Evolutionary conservation across 768 basidiomycete species (phyloP).

Genomic region (Lanmaoa pseudosensibilis): DNA sequence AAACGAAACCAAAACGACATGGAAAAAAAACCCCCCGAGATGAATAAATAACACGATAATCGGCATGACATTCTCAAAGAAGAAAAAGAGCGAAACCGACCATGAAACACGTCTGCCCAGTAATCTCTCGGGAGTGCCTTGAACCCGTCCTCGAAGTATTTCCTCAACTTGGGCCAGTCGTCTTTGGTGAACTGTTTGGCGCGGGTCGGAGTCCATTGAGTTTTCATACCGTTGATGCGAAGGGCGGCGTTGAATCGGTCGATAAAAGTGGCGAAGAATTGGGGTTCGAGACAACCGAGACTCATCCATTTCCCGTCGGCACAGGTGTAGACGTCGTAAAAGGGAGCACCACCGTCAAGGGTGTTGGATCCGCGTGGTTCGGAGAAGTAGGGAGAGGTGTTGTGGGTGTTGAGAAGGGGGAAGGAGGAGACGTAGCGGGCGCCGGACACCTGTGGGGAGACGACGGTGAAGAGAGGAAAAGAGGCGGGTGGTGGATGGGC

Average conservation of each 20-base stretch:
- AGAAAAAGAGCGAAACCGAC: slow-evolving; percentile 33
- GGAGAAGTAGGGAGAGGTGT: slow-evolving; percentile 37
- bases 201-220: slow-evolving; percentile 56
- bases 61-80: no score
- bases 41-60: background rate
- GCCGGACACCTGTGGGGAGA: slow-evolving; percentile 64
- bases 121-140: slow-evolving; percentile 56
- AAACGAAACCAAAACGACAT: no score
- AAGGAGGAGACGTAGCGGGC: slow-evolving; percentile 75
- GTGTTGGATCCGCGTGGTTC: slow-evolving; percentile 54
- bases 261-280: slow-evolving; percentile 67
- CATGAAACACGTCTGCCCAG: slow-evolving; percentile 68
- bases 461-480: background rate
- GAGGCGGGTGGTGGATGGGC: background rate
- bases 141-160: slow-evolving; percentile 68
- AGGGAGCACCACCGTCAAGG: slow-evolving; percentile 78
- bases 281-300: slow-evolving; percentile 72
- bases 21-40: no score
- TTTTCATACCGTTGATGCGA: slow-evolving; percentile 38
- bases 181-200: slow-evolving; percentile 45
- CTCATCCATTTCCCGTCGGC: slow-evolving; percentile 74
- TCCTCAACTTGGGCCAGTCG: slow-evolving; percentile 56
- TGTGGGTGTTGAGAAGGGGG: slow-evolving; percentile 51
- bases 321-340: slow-evolving; percentile 74
- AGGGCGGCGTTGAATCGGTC: slow-evolving; percentile 52